Conservation (phyloP, 257 asterid genomes). For the Rehmannia glutinosa region DNA sequence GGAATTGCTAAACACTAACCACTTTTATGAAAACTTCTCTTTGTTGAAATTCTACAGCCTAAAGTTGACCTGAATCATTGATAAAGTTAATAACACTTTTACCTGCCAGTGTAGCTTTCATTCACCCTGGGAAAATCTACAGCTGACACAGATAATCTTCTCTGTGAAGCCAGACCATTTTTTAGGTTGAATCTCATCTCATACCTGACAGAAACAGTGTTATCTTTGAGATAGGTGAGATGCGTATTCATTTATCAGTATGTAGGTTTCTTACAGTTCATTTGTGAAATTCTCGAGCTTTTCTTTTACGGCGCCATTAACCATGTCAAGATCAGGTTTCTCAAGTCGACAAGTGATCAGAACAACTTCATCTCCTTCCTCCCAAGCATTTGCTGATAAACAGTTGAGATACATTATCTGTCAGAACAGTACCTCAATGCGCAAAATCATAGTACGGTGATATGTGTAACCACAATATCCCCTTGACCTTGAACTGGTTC, state of each 20-base stretch:
- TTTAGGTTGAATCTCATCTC: slow-evolving; percentile 96
- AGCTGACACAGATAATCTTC: slow-evolving; percentile 70
- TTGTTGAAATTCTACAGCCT: background rate
- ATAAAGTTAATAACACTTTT: too few species aligned
- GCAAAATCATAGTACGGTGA: background rate
- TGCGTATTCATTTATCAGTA: background rate
- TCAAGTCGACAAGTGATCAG: slow-evolving; percentile 83
- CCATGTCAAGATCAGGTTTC: slow-evolving; percentile 73
- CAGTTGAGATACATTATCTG: background rate
- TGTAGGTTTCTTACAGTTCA: slow-evolving; percentile 68
- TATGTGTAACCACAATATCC: too few species aligned
- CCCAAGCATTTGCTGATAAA: slow-evolving; percentile 96
- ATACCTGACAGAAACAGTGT: slow-evolving; percentile 44
- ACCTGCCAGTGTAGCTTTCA: slow-evolving; percentile 94
- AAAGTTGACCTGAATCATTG: slow-evolving; percentile 8
- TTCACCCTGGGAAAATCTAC: slow-evolving; percentile 96
- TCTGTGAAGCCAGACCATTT: slow-evolving; percentile 83
- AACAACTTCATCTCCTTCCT: slow-evolving; percentile 97
- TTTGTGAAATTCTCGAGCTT: slow-evolving; percentile 73
- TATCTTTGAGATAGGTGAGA: slow-evolving; percentile 5
- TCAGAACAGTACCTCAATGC: background rate
- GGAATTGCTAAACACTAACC: too few species aligned
- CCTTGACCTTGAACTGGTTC: slow-evolving; percentile 6
- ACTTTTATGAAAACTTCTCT: too few species aligned
- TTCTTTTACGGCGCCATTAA: slow-evolving; percentile 52